Evolutionary conservation across 2,329 filamentous ascomycete species (phyloP), one percentile per base, ranked within the genome.

Genomic region (Lasiodiplodia theobromae): DNA sequence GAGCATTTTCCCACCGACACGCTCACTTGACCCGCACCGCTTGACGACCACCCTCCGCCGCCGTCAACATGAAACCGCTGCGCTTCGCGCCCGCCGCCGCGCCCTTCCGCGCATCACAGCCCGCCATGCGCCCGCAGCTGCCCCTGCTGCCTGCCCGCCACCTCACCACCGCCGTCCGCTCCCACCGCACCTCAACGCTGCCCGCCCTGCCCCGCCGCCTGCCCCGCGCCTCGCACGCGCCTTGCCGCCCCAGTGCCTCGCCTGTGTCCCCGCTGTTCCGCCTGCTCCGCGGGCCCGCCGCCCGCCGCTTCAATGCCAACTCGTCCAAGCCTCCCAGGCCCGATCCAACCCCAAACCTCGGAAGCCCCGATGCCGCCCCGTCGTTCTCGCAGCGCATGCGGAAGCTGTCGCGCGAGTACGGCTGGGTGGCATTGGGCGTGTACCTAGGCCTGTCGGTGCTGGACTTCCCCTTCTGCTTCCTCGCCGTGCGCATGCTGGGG

Each of bases 391-490:
- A 89, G 71, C 87, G 91, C 31, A 83, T 98, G 77, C 94, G 91
- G 80, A 93, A 92, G 77, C 87, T 99, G 56, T 94, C 91, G 2
- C 89, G 91, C 71, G 95, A 98, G 79, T 99, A 99, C 79, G 96
- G 96, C 51, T 98, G 94, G 93, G 87, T 92, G 3, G 94, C 94
- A 0, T 81, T 97, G 5, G 95, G 94, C n/a, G 92, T 99, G 16
- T 99, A 99, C 80, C 80, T 97, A 12, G 85, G 85, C 1, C 82
- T 99, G 67, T 94, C 92, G 52, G 91, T 92, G 47, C 82, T 97
- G 64, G 96, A 99, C 81, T 97, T 98, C 72, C 96, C 96, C 0
- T 92, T 98, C 77, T 98, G 95, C 82, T 99, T 97, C 82, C 81
- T 97, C 67, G 88, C 96, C 11, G 96, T 99, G 57, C 88, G 91